These are phyloP conservation scores for Citrus trifoliata DNA, from an alignment of 345 rosid species.

Conservation along the genomic window DNA sequence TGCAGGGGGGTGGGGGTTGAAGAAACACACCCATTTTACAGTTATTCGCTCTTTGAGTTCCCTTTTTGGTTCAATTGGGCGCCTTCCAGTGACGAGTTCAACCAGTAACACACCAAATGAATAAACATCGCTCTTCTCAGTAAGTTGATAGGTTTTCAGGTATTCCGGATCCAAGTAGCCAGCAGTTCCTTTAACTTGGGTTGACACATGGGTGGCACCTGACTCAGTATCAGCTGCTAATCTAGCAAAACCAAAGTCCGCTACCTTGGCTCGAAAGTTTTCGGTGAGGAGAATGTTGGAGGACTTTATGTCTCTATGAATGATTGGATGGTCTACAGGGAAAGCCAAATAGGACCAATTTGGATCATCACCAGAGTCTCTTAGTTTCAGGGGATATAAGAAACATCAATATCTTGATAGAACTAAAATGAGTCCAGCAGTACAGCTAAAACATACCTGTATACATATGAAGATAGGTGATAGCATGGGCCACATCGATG, in stretches of 20 bases:
- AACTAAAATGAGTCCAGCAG: neutral
- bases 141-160: slow-evolving; percentile 79
- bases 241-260: slow-evolving; percentile 93
- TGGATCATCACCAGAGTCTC: slow-evolving; percentile 1
- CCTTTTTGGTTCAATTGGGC: slow-evolving; percentile 77
- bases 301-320: slow-evolving; percentile 92
- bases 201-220: slow-evolving; percentile 87
- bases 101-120: slow-evolving; percentile 87
- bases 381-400: neutral
- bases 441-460: slow-evolving; percentile 47
- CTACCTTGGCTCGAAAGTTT: slow-evolving; percentile 84
- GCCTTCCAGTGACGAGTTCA: slow-evolving; percentile 76
- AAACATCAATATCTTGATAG: neutral
- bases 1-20: too few relatives aligned
- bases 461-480: slow-evolving; percentile 96
- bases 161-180: slow-evolving; percentile 96
- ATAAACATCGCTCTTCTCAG: slow-evolving; percentile 92
- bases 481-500: slow-evolving; percentile 84
- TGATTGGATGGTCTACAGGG: slow-evolving; percentile 82
- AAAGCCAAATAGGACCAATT: slow-evolving; percentile 13
- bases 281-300: slow-evolving; percentile 93
- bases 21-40: slow-evolving; percentile 63
- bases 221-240: slow-evolving; percentile 71
- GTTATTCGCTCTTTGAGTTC: slow-evolving; percentile 78
- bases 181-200: slow-evolving; percentile 98